Base-by-base conservation (phyloP, 2,329 filamentous ascomycete genomes). In the Truncatella angustata region DNA sequence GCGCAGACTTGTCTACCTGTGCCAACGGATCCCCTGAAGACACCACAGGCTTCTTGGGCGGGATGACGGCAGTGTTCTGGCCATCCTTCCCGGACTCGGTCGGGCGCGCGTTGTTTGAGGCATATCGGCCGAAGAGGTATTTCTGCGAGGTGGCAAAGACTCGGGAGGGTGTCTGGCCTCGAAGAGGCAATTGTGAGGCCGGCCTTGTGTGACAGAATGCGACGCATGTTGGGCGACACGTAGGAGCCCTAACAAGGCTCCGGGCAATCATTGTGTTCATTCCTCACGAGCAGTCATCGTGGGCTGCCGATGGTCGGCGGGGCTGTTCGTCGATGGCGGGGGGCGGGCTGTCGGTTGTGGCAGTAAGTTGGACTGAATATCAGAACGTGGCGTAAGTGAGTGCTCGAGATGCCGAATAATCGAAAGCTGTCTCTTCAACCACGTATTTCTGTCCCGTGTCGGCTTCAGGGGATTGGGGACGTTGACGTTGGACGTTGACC, bases 1-100 rank as follows among this genome's bases (percentile, higher is more conserved):
- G 85, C 18, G 85, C 86, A 47, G 84, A 85, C 65, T 83, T 86
- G 55, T 88, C 80, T 64, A 87, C 78, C 11, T 79, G 73, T 18
- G 88, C 80, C 39, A 92, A 70, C 26, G 82, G 78, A 60, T 86
- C 84, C 55, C 63, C 64, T 11, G 53, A 53, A 5, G 54, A 26
- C 14, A 40, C 6, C 6, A 40, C 53, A 50, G 61, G 11, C 53
- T 47, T 51, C 40, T 54, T 54, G 30, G 21, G 21, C 16, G 39
- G n/a, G 11, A 18, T 26, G 7, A 26, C 32, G n/a, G 26, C 34
- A 12, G 16, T 47, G 14, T 52, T 53, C 10, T 51, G 34, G 9
- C 40, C 52, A 44, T 54, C 18, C 20, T 56, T 56, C 21, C 36
- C 28, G 5, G 49, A 16, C 9, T 54, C 39, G 49, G 45, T 52